A percentile compares a stretch with the other conserved stretches of the same genome.
Conservation (phyloP, 1,284 basidiomycete genomes). For the Ustilago esculenta region DNA sequence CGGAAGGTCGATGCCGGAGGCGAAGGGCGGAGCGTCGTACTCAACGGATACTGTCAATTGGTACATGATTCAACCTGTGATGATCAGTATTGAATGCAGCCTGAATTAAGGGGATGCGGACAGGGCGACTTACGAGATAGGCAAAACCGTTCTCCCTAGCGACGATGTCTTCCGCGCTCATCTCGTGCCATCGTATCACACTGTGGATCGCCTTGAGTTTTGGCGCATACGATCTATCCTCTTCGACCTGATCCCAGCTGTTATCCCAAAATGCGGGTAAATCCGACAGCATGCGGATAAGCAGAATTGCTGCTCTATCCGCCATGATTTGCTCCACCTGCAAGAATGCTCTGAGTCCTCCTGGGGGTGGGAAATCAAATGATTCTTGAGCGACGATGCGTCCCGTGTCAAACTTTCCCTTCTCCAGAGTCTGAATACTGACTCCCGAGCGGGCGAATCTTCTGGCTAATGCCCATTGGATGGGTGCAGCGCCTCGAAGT, state of each 20-base stretch:
- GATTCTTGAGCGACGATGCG: constrained; percentile 25
- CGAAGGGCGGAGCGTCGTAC: constrained; percentile 22
- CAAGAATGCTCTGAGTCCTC: constrained; percentile 69
- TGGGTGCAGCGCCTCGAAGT: constrained; percentile 91
- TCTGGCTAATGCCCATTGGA: constrained; percentile 79
- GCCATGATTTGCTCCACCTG: constrained; percentile 75
- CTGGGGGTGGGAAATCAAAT: constrained; percentile 69
- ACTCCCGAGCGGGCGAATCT: constrained; percentile 43
- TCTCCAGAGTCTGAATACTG: constrained; percentile 52
- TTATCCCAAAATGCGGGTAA: constrained; percentile 72
- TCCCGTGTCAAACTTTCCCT: constrained; percentile 53
- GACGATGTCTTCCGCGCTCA: constrained; percentile 45
- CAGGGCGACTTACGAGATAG: constrained; percentile 32
- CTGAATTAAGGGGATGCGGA: too few species aligned
- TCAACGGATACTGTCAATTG: constrained; percentile 20
- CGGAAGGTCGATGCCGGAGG: not conserved
- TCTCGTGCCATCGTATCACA: constrained; percentile 42
- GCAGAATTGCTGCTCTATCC: constrained; percentile 74
- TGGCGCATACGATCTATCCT: constrained; percentile 37
- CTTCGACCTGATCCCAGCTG: constrained; percentile 45
- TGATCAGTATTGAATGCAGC: not conserved
- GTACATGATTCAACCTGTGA: not conserved
- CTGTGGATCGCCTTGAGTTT: constrained; percentile 45
- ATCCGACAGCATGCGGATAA: constrained; percentile 77
- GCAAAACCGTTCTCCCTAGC: constrained; percentile 51